These are phyloP conservation scores for Chaetomidium leptoderma DNA, from an alignment of 495 filamentous ascomycete species.

Conservation along the genomic window DNA sequence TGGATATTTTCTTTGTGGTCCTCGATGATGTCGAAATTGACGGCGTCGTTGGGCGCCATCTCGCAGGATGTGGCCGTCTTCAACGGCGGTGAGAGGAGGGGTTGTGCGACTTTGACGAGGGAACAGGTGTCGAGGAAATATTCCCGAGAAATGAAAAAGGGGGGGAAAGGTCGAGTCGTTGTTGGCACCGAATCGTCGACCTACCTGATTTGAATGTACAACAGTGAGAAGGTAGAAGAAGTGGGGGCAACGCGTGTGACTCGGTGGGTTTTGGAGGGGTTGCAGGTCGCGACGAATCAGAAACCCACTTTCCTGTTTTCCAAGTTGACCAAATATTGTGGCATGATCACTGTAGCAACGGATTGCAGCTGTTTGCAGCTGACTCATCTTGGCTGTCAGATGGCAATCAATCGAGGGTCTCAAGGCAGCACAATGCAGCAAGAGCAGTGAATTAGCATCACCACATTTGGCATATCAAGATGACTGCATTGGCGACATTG, in stretches of 20 bases:
- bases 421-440: neutral
- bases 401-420: neutral
- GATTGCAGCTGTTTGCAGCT: slow-evolving; percentile 17
- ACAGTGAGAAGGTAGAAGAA: neutral
- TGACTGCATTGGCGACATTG: slow-evolving; percentile 1
- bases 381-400: neutral
- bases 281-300: slow-evolving; percentile 12
- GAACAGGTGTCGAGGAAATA: neutral
- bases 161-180: neutral
- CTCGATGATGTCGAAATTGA: slow-evolving; percentile 95
- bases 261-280: slow-evolving; percentile 18
- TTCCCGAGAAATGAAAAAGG: neutral
- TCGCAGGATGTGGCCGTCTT: slow-evolving; percentile 17
- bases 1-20: slow-evolving; percentile 97
- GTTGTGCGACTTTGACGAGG: neutral
- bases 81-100: neutral
- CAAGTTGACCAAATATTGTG: slow-evolving; percentile 24
- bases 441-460: neutral
- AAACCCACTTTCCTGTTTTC: slow-evolving; percentile 12
- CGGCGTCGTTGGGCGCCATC: slow-evolving; percentile 48
- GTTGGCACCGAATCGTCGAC: neutral
- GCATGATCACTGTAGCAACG: slow-evolving; percentile 27
- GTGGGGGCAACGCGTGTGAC: neutral
- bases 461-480: neutral
- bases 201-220: neutral